Base-by-base conservation (phyloP, 2,329 filamentous ascomycete genomes). In the Sphaerostilbella broomeana region DNA sequence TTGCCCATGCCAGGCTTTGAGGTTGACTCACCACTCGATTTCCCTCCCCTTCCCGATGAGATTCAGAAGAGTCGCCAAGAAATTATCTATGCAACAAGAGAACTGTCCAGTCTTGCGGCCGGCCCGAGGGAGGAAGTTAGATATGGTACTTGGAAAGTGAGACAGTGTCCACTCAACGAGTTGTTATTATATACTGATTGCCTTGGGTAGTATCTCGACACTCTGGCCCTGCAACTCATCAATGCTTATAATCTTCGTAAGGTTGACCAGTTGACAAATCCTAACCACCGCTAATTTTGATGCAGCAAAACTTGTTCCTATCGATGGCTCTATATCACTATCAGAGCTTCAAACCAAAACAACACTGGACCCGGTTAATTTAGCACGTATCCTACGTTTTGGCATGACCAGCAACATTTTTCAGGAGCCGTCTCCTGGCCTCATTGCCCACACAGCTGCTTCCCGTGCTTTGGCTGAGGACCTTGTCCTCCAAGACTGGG, bases 401-500 rank as follows among this genome's bases (percentile, higher is more conserved):
- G 73, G 69, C 26, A 78, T 79, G 65, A 77, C 73, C 10, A 73
- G 69, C 47, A 60, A 63, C 9, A 64, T 80, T 42, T 78, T 81
- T 56, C 51, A 59, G 29, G 75, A 80, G 47, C 65, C 69, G 1
- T 53, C 54, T 5, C 68, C 70, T 0, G 69, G 70, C 1, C 45
- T 65, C 3, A 67, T 80, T 43, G 68, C 67, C 7, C 77, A 81
- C 52, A 77, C 72, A 2, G 69, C 72, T 1, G 64, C 67, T 2
- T 79, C 74, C 2, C 65, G 64, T 4, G 54, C 70, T 3, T 62
- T 81, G 1, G 68, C 67, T 10, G 62, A 70, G 39, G 68, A 77
- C 48, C 46, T 51, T 2, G 52, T 57, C 17, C 63, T 78, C 40
- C 62, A 67, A 37, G 69, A 70, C 45, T 79, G 74, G 72, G 61